Percentiles rank a stretch among this genome's conserved stretches.
These are phyloP conservation scores for Trametes coccinea DNA, from an alignment of 768 basidiomycete species.

Conservation along the genomic window DNA sequence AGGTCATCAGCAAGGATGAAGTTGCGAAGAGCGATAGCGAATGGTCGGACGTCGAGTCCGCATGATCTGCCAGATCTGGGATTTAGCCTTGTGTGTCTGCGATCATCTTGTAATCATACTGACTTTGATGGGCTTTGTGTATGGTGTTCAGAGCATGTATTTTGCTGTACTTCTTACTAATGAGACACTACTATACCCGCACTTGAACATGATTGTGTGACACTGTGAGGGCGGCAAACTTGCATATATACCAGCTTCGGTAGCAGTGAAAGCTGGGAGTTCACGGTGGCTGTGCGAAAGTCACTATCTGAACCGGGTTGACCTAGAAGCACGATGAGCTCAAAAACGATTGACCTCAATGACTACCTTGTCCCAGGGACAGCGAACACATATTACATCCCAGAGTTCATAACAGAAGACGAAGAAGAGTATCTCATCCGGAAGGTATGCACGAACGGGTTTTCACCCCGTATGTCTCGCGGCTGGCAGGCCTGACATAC, in stretches of 20 bases:
- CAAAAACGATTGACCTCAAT: constrained; percentile 5
- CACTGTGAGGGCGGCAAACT: too few relatives aligned
- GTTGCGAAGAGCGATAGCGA: constrained; percentile 15
- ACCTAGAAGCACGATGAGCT: not conserved
- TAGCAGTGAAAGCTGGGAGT: too few relatives aligned
- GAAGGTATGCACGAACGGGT: constrained; percentile 49
- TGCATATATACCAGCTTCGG: too few relatives aligned
- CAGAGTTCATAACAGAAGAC: constrained; percentile 68
- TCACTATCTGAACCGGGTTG: not conserved
- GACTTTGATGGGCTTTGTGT: not conserved
- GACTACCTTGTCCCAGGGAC: constrained; percentile 19
- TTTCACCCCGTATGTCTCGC: too few relatives aligned
- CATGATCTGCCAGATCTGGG: not conserved
- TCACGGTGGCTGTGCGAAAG: constrained; percentile 6
- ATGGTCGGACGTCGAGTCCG: constrained; percentile 19
- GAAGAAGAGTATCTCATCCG: constrained; percentile 79
- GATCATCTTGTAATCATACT: not conserved
- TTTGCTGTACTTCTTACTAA: not conserved
- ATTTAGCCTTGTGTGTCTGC: not conserved
- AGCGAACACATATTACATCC: constrained; percentile 63
- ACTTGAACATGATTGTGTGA: too few relatives aligned
- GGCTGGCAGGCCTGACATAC: not conserved
- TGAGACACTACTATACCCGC: not conserved
- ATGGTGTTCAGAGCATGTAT: not conserved
- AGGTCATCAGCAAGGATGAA: constrained; percentile 19